Evolutionary conservation across 2,329 filamentous ascomycete species (phyloP), one percentile per base, ranked within the genome.

Genomic region (Trichoderma afroharzianum): DNA sequence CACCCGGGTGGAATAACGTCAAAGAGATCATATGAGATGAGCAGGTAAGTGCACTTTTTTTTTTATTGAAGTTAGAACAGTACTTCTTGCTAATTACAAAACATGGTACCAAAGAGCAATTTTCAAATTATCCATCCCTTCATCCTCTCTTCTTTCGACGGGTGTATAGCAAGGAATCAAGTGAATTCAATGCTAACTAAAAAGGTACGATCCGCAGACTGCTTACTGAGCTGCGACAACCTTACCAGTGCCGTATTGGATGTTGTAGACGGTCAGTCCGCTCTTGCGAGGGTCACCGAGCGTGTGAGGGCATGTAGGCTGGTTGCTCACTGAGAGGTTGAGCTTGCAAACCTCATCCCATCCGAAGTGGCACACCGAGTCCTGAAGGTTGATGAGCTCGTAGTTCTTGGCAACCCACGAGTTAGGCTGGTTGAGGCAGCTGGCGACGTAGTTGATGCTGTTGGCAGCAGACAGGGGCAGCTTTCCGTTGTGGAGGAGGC

Each of bases 381-480:
- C 86, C 70, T 81, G 79, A 63, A 88, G 85, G 80, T 90, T 88
- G 80, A 83, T 84, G 21, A 88, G 81, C 63, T 82, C 78, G 78
- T 87, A 80, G 80, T 89, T 88, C 74, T 84, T 79, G 72, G 81
- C 86, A 58, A 88, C 84, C 83, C 84, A 88, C 80, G 81, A 87
- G 75, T 81, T 78, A 43, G 80, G 76, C 73, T 83, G 75, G 15
- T 77, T 78, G 14, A 87, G 79, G 77, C 87, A 88, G 72, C 80
- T 81, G 66, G 82, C 77, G 8, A 88, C 76, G 74, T 82, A 88
- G 80, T 86, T 85, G 82, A 89, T 88, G 80, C 84, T 86, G 83
- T 88, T 88, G 76, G 86, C 77, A 3, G 87, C 87, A 66, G 82
- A 83, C 62, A 90, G 83, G 7, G 87, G 85, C 47, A 90, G 81